Evolutionary conservation across 1,284 basidiomycete genomes (phyloP).

Genomic region (Testicularia cyperi): DNA sequence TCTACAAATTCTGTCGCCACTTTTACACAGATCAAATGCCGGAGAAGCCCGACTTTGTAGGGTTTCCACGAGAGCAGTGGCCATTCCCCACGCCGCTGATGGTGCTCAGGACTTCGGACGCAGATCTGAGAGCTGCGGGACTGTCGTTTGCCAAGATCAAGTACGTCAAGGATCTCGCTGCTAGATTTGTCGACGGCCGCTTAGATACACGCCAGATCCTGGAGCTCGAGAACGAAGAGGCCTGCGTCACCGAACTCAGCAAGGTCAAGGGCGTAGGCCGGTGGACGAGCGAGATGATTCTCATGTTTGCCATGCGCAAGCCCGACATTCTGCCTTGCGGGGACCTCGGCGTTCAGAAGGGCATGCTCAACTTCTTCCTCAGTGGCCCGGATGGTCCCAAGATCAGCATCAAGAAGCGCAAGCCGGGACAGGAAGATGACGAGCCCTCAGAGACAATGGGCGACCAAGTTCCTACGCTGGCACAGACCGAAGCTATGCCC

Average conservation of each 20-base stretch:
- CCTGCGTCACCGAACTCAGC: slow-evolving; percentile 45
- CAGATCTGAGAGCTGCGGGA: slow-evolving; percentile 45
- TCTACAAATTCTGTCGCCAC: slow-evolving; percentile 72
- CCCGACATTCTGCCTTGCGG: slow-evolving; percentile 53
- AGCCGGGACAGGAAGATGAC: slow-evolving; percentile 28
- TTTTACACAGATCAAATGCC: slow-evolving; percentile 45
- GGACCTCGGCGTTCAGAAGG: slow-evolving; percentile 57
- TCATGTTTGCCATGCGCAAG: slow-evolving; percentile 57
- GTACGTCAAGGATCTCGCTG: slow-evolving; percentile 54
- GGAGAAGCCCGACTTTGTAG: slow-evolving; percentile 47
- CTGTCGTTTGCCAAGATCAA: slow-evolving; percentile 53
- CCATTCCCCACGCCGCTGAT: slow-evolving; percentile 53
- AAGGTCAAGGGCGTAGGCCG: slow-evolving; percentile 55
- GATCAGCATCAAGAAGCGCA: slow-evolving; percentile 44
- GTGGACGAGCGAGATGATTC: slow-evolving; percentile 59
- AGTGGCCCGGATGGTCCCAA: slow-evolving; percentile 36
- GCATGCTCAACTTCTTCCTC: slow-evolving; percentile 51
- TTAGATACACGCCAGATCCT: slow-evolving; percentile 50
- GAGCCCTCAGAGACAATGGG: slow-evolving; percentile 23
- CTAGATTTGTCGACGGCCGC: slow-evolving; percentile 49
- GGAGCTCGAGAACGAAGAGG: slow-evolving; percentile 43
- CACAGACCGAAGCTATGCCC: slow-evolving; percentile 26
- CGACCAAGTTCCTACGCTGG: slow-evolving; percentile 12
- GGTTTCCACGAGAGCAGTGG: slow-evolving; percentile 44
- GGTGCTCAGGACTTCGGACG: slow-evolving; percentile 43